Percentiles rank a stretch among this genome's conserved stretches.
Conservation (phyloP, 2,329 filamentous ascomycete genomes). For the Botryotinia convoluta region DNA sequence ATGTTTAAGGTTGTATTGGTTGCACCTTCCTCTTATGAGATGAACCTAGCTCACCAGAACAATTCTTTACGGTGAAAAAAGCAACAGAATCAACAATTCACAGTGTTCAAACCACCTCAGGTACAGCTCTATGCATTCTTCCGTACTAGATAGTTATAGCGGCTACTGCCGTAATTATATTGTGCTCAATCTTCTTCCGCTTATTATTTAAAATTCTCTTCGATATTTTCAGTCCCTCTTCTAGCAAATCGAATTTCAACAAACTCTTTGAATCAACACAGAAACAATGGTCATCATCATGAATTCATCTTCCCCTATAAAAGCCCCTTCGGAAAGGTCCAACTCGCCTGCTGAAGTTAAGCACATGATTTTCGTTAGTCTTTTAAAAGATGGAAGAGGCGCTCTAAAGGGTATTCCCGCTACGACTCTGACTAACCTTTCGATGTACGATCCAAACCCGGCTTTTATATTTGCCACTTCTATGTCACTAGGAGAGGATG, state of each 20-base stretch:
- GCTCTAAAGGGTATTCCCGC: not conserved
- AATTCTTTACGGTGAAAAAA: not conserved
- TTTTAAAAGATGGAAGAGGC: not conserved
- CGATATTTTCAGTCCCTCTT: not conserved
- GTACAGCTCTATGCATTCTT: not conserved
- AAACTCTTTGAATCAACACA: not conserved
- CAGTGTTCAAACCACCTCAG: not conserved
- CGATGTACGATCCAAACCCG: not conserved
- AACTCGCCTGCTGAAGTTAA: conserved; percentile 2
- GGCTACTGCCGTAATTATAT: not conserved
- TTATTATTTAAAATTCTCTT: not conserved
- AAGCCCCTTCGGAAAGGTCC: not conserved
- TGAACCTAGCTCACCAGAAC: not conserved
- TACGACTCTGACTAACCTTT: not conserved
- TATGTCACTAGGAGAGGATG: conserved; percentile 1
- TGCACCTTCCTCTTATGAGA: conserved; percentile 4
- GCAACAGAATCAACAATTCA: not conserved
- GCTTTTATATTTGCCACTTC: not conserved
- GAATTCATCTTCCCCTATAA: not conserved
- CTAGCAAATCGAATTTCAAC: not conserved
- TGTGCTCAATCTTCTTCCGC: not conserved
- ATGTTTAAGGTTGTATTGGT: not conserved
- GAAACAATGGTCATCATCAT: not conserved
- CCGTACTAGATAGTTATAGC: not conserved
- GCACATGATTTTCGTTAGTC: not conserved